A percentile compares a stretch with the other conserved stretches of the same genome.
phyloP scores from a whole-genome alignment of 139 green algal species.

The Chlamydomonas eustigma region DNA sequence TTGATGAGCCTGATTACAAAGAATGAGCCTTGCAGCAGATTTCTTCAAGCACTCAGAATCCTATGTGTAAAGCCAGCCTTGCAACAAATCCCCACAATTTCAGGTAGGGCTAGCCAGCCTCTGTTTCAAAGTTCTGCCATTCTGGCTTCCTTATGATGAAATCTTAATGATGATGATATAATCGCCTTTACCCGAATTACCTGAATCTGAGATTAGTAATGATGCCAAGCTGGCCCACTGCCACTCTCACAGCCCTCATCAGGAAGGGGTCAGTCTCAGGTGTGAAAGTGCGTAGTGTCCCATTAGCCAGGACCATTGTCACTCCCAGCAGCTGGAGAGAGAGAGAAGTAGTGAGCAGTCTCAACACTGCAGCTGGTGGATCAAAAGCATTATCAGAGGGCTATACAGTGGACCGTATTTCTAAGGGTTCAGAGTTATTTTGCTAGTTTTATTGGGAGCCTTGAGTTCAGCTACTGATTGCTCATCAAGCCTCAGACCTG shows the following conservation, averaged over 20 bases:
- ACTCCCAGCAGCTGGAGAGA: neutral
- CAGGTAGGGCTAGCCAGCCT: neutral
- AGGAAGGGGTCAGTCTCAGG: conserved; percentile 12
- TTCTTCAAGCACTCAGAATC: neutral
- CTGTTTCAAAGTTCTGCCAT: neutral
- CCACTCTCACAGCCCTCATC: conserved; percentile 56
- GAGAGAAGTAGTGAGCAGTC: neutral
- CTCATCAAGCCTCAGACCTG: conserved; percentile 43
- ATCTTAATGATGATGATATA: neutral
- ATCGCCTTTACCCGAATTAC: neutral
- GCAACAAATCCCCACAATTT: neutral
- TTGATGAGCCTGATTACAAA: conserved; percentile 15
- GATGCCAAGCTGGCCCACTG: conserved; percentile 64
- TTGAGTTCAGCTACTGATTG: neutral
- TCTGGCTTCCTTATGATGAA: neutral
- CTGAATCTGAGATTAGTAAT: conserved; percentile 45
- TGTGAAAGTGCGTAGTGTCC: conserved; percentile 12
- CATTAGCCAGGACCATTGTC: conserved; percentile 27
- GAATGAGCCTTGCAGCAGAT: neutral
- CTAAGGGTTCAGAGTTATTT: neutral
- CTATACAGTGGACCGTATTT: neutral
- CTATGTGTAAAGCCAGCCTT: neutral
- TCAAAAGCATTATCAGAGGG: too few species aligned
- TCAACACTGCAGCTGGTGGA: neutral
- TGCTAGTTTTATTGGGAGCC: neutral